phyloP scores from a whole-genome alignment of 257 asterid species.

The Solanum infundibuliforme region DNA sequence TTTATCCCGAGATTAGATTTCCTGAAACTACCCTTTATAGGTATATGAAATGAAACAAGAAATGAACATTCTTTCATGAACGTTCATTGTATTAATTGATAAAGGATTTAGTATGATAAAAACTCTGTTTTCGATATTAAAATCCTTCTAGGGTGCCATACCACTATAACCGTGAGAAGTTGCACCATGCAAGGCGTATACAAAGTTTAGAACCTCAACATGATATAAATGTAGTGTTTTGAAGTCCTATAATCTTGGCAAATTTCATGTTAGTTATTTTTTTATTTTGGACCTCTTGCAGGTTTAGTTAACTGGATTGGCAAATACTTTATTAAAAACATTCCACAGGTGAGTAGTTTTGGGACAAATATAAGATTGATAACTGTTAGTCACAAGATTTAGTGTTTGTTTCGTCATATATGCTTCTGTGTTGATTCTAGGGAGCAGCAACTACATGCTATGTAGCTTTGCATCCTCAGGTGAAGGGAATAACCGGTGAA shows the following conservation, averaged over 20 bases:
- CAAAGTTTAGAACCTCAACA: background rate
- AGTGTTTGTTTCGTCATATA: background rate
- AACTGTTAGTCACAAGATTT: background rate
- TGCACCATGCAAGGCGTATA: background rate
- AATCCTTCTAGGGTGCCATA: background rate
- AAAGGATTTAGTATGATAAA: background rate
- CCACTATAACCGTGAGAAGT: background rate
- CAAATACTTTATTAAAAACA: background rate
- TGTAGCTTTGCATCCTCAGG: constrained; percentile 29
- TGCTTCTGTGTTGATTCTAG: background rate
- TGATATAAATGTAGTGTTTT: background rate
- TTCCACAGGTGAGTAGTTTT: background rate
- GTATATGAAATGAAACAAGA: background rate
- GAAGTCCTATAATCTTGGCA: background rate
- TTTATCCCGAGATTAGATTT: background rate
- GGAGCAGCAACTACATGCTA: constrained; percentile 37
- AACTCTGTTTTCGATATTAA: background rate
- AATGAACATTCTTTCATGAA: background rate
- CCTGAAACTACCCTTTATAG: background rate
- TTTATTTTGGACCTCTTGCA: background rate
- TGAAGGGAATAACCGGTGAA: constrained; percentile 24
- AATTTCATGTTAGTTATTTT: background rate
- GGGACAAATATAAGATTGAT: background rate
- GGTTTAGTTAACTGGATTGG: constrained; percentile 6
- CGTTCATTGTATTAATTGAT: background rate